Percentiles rank a stretch among this genome's conserved stretches.
Conservation (phyloP, 768 basidiomycete genomes). For the Tulasnella sp. region DNA sequence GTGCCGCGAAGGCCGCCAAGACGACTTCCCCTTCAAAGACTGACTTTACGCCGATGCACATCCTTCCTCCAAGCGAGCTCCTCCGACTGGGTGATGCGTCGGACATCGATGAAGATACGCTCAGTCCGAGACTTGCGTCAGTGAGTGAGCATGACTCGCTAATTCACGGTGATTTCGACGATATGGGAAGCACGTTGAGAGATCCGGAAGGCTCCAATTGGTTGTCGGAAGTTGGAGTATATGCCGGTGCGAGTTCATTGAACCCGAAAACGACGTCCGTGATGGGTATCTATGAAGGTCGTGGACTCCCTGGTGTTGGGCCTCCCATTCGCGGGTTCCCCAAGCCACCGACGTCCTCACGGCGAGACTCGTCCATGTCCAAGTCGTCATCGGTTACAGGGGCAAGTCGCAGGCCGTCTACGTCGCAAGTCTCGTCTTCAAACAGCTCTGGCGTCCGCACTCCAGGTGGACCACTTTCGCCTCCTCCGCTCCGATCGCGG, state of each 20-base stretch:
- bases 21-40: slow-evolving; percentile 10
- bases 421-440: slow-evolving; percentile 1
- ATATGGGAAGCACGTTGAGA: slow-evolving; percentile 12
- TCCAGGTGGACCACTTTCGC: slow-evolving; percentile 15
- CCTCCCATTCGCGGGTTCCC: not conserved
- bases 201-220: slow-evolving; percentile 14
- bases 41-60: slow-evolving; percentile 20
- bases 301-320: not conserved
- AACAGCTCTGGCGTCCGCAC: not conserved
- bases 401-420: slow-evolving; percentile 11
- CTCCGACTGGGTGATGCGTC: slow-evolving; percentile 12
- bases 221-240: slow-evolving; percentile 8
- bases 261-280: slow-evolving; percentile 6
- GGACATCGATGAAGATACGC: slow-evolving; percentile 5
- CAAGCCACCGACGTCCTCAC: not conserved
- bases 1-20: not conserved
- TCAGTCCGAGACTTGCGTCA: not conserved
- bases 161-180: slow-evolving; percentile 22
- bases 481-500: slow-evolving; percentile 20
- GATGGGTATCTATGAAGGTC: slow-evolving; percentile 19
- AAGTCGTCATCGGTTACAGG: slow-evolving; percentile 1
- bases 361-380: slow-evolving; percentile 15
- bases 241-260: not conserved
- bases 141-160: slow-evolving; percentile 4
- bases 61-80: slow-evolving; percentile 16